Percentiles rank a stretch among this genome's conserved stretches.
Evolutionary conservation across 2,329 filamentous ascomycete species (phyloP).

Genomic region (Aaosphaeria arxii): DNA sequence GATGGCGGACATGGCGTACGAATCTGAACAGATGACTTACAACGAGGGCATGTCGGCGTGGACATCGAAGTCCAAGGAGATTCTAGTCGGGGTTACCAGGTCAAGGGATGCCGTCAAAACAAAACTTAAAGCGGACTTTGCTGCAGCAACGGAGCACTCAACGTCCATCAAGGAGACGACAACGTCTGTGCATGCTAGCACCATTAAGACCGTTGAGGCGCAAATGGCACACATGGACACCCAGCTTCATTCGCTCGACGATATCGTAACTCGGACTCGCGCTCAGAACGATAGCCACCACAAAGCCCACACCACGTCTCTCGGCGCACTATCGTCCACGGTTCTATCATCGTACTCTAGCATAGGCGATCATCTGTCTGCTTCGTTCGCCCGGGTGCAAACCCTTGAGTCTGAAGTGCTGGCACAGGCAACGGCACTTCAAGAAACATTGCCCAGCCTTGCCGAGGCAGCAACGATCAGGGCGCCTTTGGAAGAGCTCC

Average conservation of each 20-base stretch:
- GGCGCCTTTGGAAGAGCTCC: conserved; percentile 68
- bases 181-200: conserved; percentile 85
- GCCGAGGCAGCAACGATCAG: conserved; percentile 55
- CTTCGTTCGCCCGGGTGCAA: conserved; percentile 65
- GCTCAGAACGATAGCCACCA: conserved; percentile 78
- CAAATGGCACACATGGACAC: conserved; percentile 82
- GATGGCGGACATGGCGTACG: conserved; percentile 62
- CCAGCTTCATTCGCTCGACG: conserved; percentile 88
- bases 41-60: conserved; percentile 70
- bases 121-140: conserved; percentile 84
- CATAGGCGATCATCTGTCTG: conserved; percentile 67
- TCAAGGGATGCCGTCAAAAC: conserved; percentile 76
- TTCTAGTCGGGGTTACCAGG: conserved; percentile 68
- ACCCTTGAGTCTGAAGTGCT: conserved; percentile 68
- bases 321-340: conserved; percentile 63
- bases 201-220: conserved; percentile 81
- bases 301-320: conserved; percentile 62
- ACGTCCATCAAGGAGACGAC: conserved; percentile 80
- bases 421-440: conserved; percentile 56
- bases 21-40: conserved; percentile 65
- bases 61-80: conserved; percentile 64
- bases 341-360: conserved; percentile 71
- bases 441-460: conserved; percentile 61
- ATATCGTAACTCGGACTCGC: conserved; percentile 80
- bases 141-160: conserved; percentile 75